A percentile compares a stretch with the other conserved stretches of the same genome.
phyloP scores from a whole-genome alignment of 1,139 yeast species.

The Magnusiomyces fungicola region DNA sequence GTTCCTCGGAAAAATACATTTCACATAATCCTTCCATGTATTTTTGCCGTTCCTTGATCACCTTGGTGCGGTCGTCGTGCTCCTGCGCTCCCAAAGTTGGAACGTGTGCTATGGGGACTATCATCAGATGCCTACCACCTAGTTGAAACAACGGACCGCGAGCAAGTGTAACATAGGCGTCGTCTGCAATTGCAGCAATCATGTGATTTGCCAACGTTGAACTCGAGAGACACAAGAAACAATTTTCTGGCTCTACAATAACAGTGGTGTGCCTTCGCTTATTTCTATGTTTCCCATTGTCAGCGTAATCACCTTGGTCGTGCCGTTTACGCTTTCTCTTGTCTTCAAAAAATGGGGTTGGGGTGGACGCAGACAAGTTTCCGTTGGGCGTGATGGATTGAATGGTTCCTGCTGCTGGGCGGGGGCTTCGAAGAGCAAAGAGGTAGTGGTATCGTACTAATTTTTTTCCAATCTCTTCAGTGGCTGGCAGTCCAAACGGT shows the following conservation, averaged over 20 bases:
- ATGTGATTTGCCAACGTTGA: conserved; percentile 68
- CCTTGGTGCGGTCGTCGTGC: conserved; percentile 17
- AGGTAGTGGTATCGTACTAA: conserved; percentile 7
- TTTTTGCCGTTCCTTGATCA: conserved; percentile 17
- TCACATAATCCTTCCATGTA: neutral
- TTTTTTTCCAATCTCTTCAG: neutral
- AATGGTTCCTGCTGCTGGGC: neutral
- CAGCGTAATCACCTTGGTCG: neutral
- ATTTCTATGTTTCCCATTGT: conserved; percentile 5
- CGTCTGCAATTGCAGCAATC: conserved; percentile 66
- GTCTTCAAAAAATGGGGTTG: neutral
- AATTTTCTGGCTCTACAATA: conserved; percentile 28
- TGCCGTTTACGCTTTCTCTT: conserved; percentile 3
- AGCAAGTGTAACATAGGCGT: conserved; percentile 67
- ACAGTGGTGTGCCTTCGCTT: neutral
- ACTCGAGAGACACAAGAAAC: conserved; percentile 82
- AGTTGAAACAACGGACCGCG: conserved; percentile 70
- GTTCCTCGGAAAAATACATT: neutral
- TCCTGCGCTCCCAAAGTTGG: conserved; percentile 35
- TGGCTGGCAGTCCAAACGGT: conserved; percentile 17
- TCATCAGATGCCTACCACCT: conserved; percentile 55
- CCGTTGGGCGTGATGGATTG: neutral
- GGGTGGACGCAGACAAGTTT: neutral
- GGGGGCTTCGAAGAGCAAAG: neutral
- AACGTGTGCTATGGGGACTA: conserved; percentile 75